Conservation (phyloP, 129 eudicot species). For the Tagetes patula region DNA sequence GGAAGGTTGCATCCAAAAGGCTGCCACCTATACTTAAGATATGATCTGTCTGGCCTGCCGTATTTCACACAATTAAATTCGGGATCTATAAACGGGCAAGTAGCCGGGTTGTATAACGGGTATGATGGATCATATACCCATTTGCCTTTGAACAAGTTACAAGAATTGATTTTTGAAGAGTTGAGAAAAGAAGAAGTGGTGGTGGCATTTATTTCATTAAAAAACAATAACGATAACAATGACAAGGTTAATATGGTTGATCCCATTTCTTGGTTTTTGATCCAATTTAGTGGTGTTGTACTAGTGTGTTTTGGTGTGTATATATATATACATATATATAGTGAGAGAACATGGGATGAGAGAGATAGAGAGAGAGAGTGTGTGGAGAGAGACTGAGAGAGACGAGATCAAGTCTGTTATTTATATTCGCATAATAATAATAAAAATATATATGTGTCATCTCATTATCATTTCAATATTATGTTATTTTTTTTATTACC, state of each 20-base stretch:
- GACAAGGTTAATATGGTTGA: constrained; percentile 28
- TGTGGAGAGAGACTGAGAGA: not conserved
- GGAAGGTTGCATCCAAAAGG: constrained; percentile 69
- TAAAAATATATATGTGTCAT: not conserved
- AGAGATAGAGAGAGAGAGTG: not conserved
- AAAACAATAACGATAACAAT: constrained; percentile 31
- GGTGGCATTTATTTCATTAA: constrained; percentile 36
- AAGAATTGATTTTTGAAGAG: constrained; percentile 38
- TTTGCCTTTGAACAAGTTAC: constrained; percentile 64
- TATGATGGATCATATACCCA: constrained; percentile 83
- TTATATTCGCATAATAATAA: not conserved
- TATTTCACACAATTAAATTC: constrained; percentile 65
- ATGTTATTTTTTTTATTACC: no score
- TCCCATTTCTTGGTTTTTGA: constrained; percentile 42
- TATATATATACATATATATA: constrained; percentile 23
- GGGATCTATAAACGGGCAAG: constrained; percentile 70
- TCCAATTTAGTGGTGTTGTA: constrained; percentile 28
- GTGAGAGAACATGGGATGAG: not conserved
- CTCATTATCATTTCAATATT: no score
- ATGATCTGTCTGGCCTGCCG: constrained; percentile 59
- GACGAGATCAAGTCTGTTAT: constrained; percentile 1
- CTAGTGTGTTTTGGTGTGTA: constrained; percentile 21
- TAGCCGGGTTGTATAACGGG: constrained; percentile 69
- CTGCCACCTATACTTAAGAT: constrained; percentile 80
- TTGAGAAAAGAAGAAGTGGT: constrained; percentile 36